Conservation (phyloP, 768 basidiomycete species). For the Trametes gibbosa region DNA sequence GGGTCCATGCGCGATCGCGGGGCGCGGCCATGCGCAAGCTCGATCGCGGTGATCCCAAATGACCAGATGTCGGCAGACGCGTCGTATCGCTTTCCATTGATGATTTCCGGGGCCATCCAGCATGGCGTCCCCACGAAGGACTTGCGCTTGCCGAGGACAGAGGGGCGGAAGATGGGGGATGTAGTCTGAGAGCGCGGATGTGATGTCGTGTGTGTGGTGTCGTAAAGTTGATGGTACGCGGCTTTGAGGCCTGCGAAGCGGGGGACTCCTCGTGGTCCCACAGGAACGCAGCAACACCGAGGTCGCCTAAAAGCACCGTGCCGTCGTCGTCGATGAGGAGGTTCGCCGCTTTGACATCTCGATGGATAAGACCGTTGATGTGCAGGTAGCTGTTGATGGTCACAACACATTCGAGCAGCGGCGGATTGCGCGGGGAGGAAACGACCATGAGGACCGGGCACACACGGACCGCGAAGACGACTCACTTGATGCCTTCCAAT, state of each 20-base stretch:
- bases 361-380: slow-evolving; percentile 86
- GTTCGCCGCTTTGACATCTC: slow-evolving; percentile 94
- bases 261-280: slow-evolving; percentile 55
- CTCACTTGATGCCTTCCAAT: slow-evolving; percentile 82
- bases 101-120: slow-evolving; percentile 97
- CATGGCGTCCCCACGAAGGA: slow-evolving; percentile 96
- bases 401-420: neutral
- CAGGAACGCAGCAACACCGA: slow-evolving; percentile 88
- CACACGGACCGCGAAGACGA: slow-evolving; percentile 19
- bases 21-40: slow-evolving; percentile 82
- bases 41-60: slow-evolving; percentile 92
- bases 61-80: slow-evolving; percentile 93
- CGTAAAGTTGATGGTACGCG: slow-evolving; percentile 21
- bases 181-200: slow-evolving; percentile 19
- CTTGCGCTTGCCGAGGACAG: slow-evolving; percentile 71
- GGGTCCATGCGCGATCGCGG: slow-evolving; percentile 79
- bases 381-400: slow-evolving; percentile 67
- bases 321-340: slow-evolving; percentile 89
- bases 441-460: too few species aligned
- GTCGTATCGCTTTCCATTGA: slow-evolving; percentile 82
- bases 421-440: too few species aligned
- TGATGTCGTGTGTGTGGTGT: slow-evolving; percentile 7
- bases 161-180: slow-evolving; percentile 36
- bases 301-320: slow-evolving; percentile 86
- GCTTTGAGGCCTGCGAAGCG: slow-evolving; percentile 1